These are phyloP conservation scores for Vitis labrusca DNA, from an alignment of 164 flowering plant genomes.

Conservation along the genomic window DNA sequence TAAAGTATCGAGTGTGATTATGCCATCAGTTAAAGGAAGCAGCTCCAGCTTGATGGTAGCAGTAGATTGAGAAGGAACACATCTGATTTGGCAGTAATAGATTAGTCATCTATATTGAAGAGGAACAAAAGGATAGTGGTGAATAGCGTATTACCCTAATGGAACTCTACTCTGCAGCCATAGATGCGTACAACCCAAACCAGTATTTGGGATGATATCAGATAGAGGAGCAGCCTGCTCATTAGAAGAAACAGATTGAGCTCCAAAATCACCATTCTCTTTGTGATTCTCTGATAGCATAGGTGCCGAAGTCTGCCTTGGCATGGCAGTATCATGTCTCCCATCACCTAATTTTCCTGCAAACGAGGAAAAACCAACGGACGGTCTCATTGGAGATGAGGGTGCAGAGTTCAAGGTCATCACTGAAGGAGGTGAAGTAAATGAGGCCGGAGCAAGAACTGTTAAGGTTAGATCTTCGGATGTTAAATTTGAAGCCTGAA, in stretches of 20 bases:
- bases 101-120: not conserved
- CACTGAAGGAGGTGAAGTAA: slow-evolving; percentile 77
- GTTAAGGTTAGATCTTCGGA: slow-evolving; percentile 87
- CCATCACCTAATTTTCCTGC: slow-evolving; percentile 36
- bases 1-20: slow-evolving; percentile 69
- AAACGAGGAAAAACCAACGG: slow-evolving; percentile 53
- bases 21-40: slow-evolving; percentile 97
- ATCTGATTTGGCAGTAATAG: slow-evolving; percentile 40
- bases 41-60: slow-evolving; percentile 93
- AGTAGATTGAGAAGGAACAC: slow-evolving; percentile 85
- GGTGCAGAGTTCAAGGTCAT: slow-evolving; percentile 77
- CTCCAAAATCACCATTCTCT: slow-evolving; percentile 29
- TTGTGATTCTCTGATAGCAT: slow-evolving; percentile 33
- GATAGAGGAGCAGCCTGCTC: slow-evolving; percentile 42
- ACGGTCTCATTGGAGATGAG: slow-evolving; percentile 68
- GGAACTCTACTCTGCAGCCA: slow-evolving; percentile 99
- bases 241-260: slow-evolving; percentile 36
- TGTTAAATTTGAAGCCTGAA: slow-evolving; percentile 93
- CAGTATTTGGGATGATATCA: slow-evolving; percentile 69
- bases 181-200: slow-evolving; percentile 76
- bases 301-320: slow-evolving; percentile 39
- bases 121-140: not conserved
- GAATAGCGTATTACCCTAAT: slow-evolving; percentile 62
- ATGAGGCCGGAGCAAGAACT: slow-evolving; percentile 94
- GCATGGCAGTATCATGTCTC: slow-evolving; percentile 25